Evolutionary conservation across 1,284 basidiomycete genomes (phyloP).

Genomic region (Amylostereum chailletii): DNA sequence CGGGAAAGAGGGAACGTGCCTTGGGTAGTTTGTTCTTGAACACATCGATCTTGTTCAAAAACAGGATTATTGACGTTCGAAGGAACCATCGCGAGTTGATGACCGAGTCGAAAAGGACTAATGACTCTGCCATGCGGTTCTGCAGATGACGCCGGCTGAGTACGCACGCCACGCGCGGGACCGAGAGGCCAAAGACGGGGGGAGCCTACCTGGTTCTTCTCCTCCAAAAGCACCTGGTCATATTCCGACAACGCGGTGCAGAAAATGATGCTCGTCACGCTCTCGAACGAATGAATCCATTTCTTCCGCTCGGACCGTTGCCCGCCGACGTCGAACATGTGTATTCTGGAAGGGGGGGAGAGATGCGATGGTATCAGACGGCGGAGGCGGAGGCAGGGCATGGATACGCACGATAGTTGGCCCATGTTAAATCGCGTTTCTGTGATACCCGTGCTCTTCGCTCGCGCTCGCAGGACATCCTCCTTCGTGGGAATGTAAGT

Average conservation of each 20-base stretch:
- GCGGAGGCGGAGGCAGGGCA: background rate
- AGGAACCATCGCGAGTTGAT: slow-evolving; percentile 97
- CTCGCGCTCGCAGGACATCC: slow-evolving; percentile 84
- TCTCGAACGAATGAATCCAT: slow-evolving; percentile 92
- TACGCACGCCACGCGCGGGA: background rate
- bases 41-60: slow-evolving; percentile 92
- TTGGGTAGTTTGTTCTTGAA: slow-evolving; percentile 91
- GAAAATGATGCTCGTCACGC: slow-evolving; percentile 91
- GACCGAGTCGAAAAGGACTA: slow-evolving; percentile 89
- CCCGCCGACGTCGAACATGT: slow-evolving; percentile 92
- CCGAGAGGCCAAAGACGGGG: background rate
- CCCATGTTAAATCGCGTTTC: slow-evolving; percentile 81
- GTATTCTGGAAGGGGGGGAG: too few relatives aligned
- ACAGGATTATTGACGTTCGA: slow-evolving; percentile 84
- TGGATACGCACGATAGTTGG: slow-evolving; percentile 41
- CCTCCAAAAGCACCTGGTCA: slow-evolving; percentile 80
- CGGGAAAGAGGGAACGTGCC: slow-evolving; percentile 26
- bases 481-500: slow-evolving; percentile 84
- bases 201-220: slow-evolving; percentile 57
- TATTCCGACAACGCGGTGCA: slow-evolving; percentile 91
- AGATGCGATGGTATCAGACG: slow-evolving; percentile 9
- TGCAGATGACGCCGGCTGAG: too few relatives aligned
- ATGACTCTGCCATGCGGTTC: slow-evolving; percentile 92
- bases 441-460: slow-evolving; percentile 89
- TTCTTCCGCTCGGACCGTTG: slow-evolving; percentile 91